Evolutionary conservation across 345 rosid species (phyloP), one percentile per base, ranked within the genome.

Genomic region (Euphorbia pulcherrima): DNA sequence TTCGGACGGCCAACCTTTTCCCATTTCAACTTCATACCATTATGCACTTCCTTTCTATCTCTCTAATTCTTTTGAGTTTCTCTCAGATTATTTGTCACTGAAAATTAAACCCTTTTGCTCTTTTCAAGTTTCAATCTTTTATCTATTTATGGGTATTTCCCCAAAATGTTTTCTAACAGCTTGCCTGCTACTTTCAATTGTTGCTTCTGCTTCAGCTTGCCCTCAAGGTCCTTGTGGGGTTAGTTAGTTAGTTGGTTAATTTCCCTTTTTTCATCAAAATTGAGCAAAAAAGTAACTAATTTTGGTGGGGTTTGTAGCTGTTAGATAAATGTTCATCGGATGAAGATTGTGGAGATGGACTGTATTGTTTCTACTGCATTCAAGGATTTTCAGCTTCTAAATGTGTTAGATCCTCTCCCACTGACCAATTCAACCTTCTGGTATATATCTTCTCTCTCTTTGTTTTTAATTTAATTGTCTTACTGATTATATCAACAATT

Each of bases 341-440:
- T 64, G 75, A 80, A 71, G 91, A 88, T 76, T 88, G 94, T 18
- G 83, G 29, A 65, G 83, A 76, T 6, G 89, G 88, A 20, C 83
- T 84, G 12, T 78, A 83, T 37, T 88, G 94, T 58, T 83, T 80
- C 73, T 69, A 78, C 35, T 88, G 94, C 70, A 26, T 64, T 2
- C 9, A 55, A 75, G 87, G 80, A 58, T 80, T 80, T 76, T 68
- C 74, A 18, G 84, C 85, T 1, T 75, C 82, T 5, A 82, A 81
- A 71, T 88, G 91, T 65, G 83, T 84, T 0, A 69, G 91, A 73
- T 79, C 89, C 17, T 4, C 80, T 60, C 50, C 78, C 47, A 82
- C 94, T 0, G 67, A 82, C 69, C 91, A 78, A 51, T 88, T 88
- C 85, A 78, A 79, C 78, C 86, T 88, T 52, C 80, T 84, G 85